These are phyloP conservation scores for Penicillium polonicum DNA, from an alignment of 2,329 filamentous ascomycete species.

Conservation along the genomic window DNA sequence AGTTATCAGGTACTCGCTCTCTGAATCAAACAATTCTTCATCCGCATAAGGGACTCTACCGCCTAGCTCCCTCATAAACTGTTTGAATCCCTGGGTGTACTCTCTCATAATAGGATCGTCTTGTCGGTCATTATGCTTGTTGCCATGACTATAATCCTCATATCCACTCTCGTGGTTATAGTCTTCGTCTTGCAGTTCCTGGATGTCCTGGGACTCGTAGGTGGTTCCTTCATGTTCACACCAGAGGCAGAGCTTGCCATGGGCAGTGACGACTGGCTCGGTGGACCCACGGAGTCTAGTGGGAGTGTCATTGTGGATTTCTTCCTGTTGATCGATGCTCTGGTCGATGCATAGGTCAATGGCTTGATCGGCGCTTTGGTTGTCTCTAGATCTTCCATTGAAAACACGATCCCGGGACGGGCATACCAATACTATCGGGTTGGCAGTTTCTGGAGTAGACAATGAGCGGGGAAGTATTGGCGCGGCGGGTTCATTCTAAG, in stretches of 20 bases:
- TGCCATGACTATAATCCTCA: not conserved
- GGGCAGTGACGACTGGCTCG: not conserved
- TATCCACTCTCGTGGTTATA: not conserved
- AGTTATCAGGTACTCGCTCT: not conserved
- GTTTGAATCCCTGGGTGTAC: too few relatives aligned
- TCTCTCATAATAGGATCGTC: not conserved
- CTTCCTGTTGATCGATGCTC: not conserved
- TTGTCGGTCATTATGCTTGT: not conserved
- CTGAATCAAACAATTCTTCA: not conserved
- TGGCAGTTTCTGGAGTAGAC: not conserved
- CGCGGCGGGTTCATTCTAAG: not conserved
- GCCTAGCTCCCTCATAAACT: not conserved
- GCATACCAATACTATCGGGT: not conserved
- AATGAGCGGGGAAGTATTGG: not conserved
- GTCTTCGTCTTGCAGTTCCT: not conserved
- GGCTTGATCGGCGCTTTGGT: not conserved
- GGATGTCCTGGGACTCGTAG: not conserved
- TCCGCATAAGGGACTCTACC: not conserved
- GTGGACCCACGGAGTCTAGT: not conserved
- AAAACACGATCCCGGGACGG: not conserved
- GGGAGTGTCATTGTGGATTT: not conserved
- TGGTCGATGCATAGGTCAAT: not conserved
- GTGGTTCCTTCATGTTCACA: not conserved
- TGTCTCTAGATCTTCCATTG: not conserved
- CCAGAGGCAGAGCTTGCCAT: not conserved